Conservation (phyloP, 805 yeast genomes). For the Isabelozyma gotoi region DNA sequence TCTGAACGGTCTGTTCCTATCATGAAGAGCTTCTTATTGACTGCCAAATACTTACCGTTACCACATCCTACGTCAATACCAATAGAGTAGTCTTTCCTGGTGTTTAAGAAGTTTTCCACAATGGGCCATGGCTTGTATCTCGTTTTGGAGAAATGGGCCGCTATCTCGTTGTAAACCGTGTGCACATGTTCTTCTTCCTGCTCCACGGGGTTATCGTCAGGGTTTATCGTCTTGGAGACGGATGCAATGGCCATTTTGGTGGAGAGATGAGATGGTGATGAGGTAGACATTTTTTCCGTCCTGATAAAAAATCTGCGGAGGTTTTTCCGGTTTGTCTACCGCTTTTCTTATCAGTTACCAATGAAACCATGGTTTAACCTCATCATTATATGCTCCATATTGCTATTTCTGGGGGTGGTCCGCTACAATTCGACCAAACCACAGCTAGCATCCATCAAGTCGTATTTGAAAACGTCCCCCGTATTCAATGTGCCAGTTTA, state of each 20-base stretch:
- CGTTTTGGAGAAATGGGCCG: slow-evolving; percentile 89
- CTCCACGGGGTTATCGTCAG: slow-evolving; percentile 42
- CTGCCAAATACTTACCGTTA: slow-evolving; percentile 84
- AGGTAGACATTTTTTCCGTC: neutral
- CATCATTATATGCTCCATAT: neutral
- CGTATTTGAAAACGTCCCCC: neutral
- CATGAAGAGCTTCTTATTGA: slow-evolving; percentile 66
- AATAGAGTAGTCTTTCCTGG: slow-evolving; percentile 51
- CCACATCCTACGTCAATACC: slow-evolving; percentile 98
- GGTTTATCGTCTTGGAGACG: slow-evolving; percentile 18
- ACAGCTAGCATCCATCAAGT: slow-evolving; percentile 1
- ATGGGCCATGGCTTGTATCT: slow-evolving; percentile 98
- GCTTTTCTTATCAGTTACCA: neutral
- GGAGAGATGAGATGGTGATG: slow-evolving; percentile 1
- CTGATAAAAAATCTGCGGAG: no score
- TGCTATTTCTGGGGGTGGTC: neutral
- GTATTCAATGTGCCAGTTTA: slow-evolving; percentile 20
- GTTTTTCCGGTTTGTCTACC: no score
- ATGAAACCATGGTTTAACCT: neutral
- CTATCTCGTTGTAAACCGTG: slow-evolving; percentile 89
- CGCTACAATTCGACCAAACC: neutral
- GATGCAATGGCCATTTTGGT: slow-evolving; percentile 31
- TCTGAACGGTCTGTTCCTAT: slow-evolving; percentile 76
- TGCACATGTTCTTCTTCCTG: slow-evolving; percentile 84
- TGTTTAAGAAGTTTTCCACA: slow-evolving; percentile 66